phyloP scores from a whole-genome alignment of 139 green algal species.

The Eudorina sp. region DNA sequence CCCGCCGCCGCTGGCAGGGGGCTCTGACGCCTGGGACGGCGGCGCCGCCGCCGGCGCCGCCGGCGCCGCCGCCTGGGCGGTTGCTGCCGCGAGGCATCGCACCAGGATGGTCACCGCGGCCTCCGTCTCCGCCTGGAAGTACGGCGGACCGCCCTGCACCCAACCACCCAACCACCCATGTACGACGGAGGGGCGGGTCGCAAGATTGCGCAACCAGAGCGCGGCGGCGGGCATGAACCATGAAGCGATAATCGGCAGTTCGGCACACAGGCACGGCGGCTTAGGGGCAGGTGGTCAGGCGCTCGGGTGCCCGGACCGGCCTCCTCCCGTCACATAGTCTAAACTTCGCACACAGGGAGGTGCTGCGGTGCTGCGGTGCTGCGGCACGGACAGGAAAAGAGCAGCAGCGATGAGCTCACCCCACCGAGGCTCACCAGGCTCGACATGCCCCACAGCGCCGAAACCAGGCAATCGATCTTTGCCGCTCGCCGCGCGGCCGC shows the following conservation, averaged over 20 bases:
- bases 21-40: neutral
- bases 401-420: too few species aligned
- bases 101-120: conserved; percentile 52
- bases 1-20: neutral
- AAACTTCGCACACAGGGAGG: too few species aligned
- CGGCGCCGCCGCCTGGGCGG: conserved; percentile 9
- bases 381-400: too few species aligned
- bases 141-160: conserved; percentile 53
- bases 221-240: too few species aligned
- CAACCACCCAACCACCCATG: too few species aligned
- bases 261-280: too few species aligned
- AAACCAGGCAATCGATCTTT: conserved; percentile 21
- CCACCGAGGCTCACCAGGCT: conserved; percentile 20
- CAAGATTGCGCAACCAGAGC: too few species aligned
- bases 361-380: too few species aligned
- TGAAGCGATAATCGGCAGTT: too few species aligned
- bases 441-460: conserved; percentile 37
- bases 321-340: too few species aligned
- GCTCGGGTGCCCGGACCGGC: too few species aligned
- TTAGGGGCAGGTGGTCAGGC: too few species aligned
- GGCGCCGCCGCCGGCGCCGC: conserved; percentile 9
- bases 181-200: neutral
- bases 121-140: conserved; percentile 59
- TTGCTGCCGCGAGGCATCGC: neutral
- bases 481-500: neutral